A percentile compares a stretch with the other conserved stretches of the same genome.
Conservation (phyloP, 192 early-diverging fungal genomes). For the Dispira parvispora region DNA sequence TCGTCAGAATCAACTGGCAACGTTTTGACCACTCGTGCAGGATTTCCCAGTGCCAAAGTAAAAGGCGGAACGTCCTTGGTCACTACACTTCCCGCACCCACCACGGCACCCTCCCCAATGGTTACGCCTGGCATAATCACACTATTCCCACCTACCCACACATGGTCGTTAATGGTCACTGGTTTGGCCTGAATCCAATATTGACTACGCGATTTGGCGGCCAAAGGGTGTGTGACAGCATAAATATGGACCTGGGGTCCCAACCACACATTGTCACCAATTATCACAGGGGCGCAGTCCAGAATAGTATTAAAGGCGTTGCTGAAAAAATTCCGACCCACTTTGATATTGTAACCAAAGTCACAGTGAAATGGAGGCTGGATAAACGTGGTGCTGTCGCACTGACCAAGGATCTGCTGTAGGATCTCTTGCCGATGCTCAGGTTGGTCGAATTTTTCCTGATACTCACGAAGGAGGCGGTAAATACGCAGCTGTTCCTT, state of each 20-base stretch:
- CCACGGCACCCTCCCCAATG: conserved; percentile 57
- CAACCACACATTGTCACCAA: conserved; percentile 55
- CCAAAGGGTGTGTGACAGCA: conserved; percentile 52
- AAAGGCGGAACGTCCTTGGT: conserved; percentile 70
- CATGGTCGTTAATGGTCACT: conserved; percentile 60
- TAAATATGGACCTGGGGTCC: conserved; percentile 66
- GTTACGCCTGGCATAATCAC: conserved; percentile 75
- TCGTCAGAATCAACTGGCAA: too few relatives aligned
- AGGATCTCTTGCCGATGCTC: conserved; percentile 15
- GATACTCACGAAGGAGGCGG: conserved; percentile 17
- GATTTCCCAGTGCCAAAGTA: conserved; percentile 70
- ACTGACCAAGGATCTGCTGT: conserved; percentile 33
- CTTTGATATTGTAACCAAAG: conserved; percentile 51
- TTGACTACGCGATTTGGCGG: conserved; percentile 19
- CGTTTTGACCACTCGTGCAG: conserved; percentile 51
- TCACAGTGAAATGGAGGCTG: conserved; percentile 55
- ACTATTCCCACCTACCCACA: conserved; percentile 74
- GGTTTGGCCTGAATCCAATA: background rate
- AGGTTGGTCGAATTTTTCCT: conserved; percentile 17
- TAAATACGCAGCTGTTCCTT: conserved; percentile 16
- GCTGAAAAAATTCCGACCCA: conserved; percentile 59
- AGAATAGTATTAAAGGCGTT: conserved; percentile 59
- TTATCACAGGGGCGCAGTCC: conserved; percentile 51
- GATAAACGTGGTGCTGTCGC: conserved; percentile 34
- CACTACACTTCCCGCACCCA: conserved; percentile 75